A percentile compares a stretch with the other conserved stretches of the same genome.
phyloP scores from a whole-genome alignment of 495 filamentous ascomycete genomes.

The Hypoxylon subgilvum region DNA sequence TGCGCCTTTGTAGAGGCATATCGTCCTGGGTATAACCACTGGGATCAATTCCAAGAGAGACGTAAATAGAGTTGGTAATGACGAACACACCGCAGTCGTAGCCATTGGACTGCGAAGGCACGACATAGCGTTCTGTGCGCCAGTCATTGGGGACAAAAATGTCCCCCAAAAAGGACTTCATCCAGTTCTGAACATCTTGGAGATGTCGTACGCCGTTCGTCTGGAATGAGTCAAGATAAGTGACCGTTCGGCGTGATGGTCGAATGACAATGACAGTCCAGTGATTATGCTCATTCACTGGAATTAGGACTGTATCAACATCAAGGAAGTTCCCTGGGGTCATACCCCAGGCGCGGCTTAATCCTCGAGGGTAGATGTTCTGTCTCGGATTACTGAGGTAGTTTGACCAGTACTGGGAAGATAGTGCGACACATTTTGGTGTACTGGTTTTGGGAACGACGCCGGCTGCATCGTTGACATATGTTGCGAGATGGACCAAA shows the following conservation, averaged over 20 bases:
- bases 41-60: slow-evolving; percentile 69
- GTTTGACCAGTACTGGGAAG: slow-evolving; percentile 71
- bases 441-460: slow-evolving; percentile 52
- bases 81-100: slow-evolving; percentile 84
- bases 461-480: slow-evolving; percentile 59
- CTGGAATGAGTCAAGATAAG: slow-evolving; percentile 77
- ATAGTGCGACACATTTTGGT: slow-evolving; percentile 73
- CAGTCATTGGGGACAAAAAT: slow-evolving; percentile 68
- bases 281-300: slow-evolving; percentile 52
- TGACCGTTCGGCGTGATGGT: slow-evolving; percentile 65
- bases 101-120: slow-evolving; percentile 69
- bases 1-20: slow-evolving; percentile 62
- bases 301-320: slow-evolving; percentile 55
- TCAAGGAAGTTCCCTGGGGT: slow-evolving; percentile 47
- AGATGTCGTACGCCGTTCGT: slow-evolving; percentile 32
- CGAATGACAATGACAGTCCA: slow-evolving; percentile 76
- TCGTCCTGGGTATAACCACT: slow-evolving; percentile 62
- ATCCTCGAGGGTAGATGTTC: slow-evolving; percentile 40
- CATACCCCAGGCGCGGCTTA: slow-evolving; percentile 43
- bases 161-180: slow-evolving; percentile 62
- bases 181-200: slow-evolving; percentile 50
- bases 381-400: slow-evolving; percentile 57
- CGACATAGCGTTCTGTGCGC: slow-evolving; percentile 53
- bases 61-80: slow-evolving; percentile 73
- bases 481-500: slow-evolving; percentile 64